Base-by-base conservation (phyloP, 768 basidiomycete genomes). In the Gelatoporia subvermispora region DNA sequence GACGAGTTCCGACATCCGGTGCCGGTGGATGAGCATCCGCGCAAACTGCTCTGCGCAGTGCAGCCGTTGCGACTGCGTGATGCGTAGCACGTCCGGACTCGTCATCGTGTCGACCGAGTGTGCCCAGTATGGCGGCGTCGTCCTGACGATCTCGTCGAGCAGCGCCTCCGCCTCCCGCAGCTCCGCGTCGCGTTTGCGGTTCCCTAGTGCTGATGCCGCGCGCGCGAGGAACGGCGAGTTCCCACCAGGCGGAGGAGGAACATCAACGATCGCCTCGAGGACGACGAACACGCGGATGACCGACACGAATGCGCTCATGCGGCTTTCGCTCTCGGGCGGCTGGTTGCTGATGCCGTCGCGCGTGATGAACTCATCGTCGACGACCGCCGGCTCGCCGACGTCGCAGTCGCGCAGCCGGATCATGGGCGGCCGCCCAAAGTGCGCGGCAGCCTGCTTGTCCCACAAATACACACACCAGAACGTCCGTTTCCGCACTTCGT, bases 381-480 rank as follows among this genome's bases (percentile, higher is more conserved):
- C 80, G 17, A 87, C 74, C 5, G 82, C 69, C 2, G 92, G 91
- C 63, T 94, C 93, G 4, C 81, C 77, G n/a, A 93, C 86, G 61
- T 96, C 93, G 66, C 91, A 93, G 62, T 95, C 93, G 53, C 89
- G 76, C 52, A 94, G 68, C 40, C 92, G 79, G 56, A 96, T 76
- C 74, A 93, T 79, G 2, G 92, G 82, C 25, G 93, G 93, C 21
- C 93, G 75, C 21, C 93, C 93, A 63, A 95, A 94, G 65, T 91
- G 86, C 49, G 88, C 86, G 10, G 82, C 74, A 7, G 93, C 81
- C 60, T 94, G 93, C 68, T 96, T 95, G 68, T 96, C 93, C 93
- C 93, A 95, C 43, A 90, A 77, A 68, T 95, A 96, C 22, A 94
- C 90, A 50, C 90, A 90, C 92, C 93, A 96, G 66, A 96, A 96